These are phyloP conservation scores for Cercospora sp. DNA, from an alignment of 2,329 filamentous ascomycete genomes.

Conservation along the genomic window DNA sequence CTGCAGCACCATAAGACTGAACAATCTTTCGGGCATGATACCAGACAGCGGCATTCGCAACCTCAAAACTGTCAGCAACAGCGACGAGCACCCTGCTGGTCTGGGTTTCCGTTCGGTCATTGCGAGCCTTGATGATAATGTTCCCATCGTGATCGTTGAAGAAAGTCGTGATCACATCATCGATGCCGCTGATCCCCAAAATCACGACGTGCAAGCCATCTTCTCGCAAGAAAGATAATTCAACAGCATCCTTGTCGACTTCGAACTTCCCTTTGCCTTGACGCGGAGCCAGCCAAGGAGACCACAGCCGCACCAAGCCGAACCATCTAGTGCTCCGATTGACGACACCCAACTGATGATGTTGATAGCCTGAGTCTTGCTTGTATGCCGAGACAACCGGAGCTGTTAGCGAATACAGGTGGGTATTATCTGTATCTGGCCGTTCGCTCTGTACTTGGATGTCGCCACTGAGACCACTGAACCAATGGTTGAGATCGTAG, in stretches of 20 bases:
- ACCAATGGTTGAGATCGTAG: conserved; percentile 55
- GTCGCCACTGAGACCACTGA: conserved; percentile 58
- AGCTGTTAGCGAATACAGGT: conserved; percentile 68
- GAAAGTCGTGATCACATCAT: conserved; percentile 69
- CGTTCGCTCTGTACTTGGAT: conserved; percentile 56
- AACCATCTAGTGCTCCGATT: conserved; percentile 73
- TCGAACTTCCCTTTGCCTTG: conserved; percentile 69
- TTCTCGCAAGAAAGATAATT: conserved; percentile 73
- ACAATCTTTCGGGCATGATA: conserved; percentile 78
- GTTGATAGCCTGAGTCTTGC: conserved; percentile 58
- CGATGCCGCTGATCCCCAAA: conserved; percentile 72
- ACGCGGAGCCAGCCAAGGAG: conserved; percentile 83
- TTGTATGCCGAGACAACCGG: conserved; percentile 57
- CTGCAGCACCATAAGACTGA: conserved; percentile 44
- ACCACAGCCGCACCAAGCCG: conserved; percentile 74
- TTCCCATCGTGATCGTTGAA: conserved; percentile 64
- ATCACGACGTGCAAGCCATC: conserved; percentile 75
- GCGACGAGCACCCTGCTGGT: conserved; percentile 67
- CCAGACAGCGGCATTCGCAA: conserved; percentile 75
- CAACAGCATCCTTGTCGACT: conserved; percentile 73
- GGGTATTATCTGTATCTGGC: conserved; percentile 67
- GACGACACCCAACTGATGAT: conserved; percentile 63
- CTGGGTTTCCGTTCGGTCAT: conserved; percentile 62
- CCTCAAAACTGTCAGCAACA: conserved; percentile 70
- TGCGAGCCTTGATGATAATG: conserved; percentile 68